phyloP scores from a whole-genome alignment of 2,329 filamentous ascomycete genomes.

The Monosporascus ibericus region DNA sequence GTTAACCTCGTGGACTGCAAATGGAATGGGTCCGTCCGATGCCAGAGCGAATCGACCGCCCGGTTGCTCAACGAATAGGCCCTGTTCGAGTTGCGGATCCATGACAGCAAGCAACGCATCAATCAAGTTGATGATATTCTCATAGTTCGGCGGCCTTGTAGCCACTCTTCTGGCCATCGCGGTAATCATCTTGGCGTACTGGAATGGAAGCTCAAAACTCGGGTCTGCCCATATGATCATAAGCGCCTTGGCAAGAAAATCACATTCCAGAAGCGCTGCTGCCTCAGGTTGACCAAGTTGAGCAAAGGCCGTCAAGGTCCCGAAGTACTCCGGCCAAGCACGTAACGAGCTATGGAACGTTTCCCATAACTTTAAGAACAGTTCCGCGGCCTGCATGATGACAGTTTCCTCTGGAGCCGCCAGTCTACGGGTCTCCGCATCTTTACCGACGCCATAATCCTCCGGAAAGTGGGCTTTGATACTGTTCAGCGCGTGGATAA shows the following conservation, averaged over 20 bases:
- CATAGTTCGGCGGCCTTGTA: constrained; percentile 48
- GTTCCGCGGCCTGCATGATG: constrained; percentile 33
- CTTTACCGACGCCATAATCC: constrained; percentile 36
- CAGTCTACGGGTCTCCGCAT: constrained; percentile 25
- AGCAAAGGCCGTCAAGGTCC: constrained; percentile 61
- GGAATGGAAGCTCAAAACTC: constrained; percentile 41
- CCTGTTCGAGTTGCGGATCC: constrained; percentile 29
- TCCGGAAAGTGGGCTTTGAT: constrained; percentile 44
- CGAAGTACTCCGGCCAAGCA: constrained; percentile 74
- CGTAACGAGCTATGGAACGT: constrained; percentile 56
- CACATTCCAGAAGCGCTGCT: constrained; percentile 50
- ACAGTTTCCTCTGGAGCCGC: constrained; percentile 23
- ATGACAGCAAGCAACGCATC: constrained; percentile 39
- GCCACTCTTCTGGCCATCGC: constrained; percentile 44
- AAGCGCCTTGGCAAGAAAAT: constrained; percentile 54
- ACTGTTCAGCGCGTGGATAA: constrained; percentile 46
- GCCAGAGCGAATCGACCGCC: constrained; percentile 32
- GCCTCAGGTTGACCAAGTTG: constrained; percentile 54
- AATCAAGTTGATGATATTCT: constrained; percentile 45
- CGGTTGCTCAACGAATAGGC: constrained; percentile 32
- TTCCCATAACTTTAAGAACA: constrained; percentile 54
- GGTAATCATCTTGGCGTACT: constrained; percentile 50
- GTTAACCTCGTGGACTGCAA: constrained; percentile 40
- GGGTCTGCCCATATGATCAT: constrained; percentile 57
- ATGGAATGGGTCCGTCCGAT: constrained; percentile 32